Conservation (phyloP, 202 grass and related monocot genomes). For the Musa balbisiana region DNA sequence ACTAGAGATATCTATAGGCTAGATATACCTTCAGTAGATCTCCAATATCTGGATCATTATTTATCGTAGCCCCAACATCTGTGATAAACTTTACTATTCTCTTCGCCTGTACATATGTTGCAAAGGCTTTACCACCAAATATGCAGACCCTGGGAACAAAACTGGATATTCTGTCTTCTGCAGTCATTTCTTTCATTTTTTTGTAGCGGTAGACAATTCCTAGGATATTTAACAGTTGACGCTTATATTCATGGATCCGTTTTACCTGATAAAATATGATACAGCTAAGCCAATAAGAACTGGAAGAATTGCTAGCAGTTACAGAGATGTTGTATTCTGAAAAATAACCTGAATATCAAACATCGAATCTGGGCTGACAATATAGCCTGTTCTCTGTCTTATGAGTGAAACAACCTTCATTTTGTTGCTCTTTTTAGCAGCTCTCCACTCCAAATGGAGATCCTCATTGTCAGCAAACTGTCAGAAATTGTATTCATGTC, state of each 20-base stretch:
- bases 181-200: constrained; percentile 97
- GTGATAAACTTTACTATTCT: constrained; percentile 98
- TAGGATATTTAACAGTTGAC: constrained; percentile 89
- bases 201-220: constrained; percentile 97
- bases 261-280: constrained; percentile 55
- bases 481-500: constrained; percentile 23
- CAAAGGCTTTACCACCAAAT: constrained; percentile 99
- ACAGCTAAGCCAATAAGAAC: constrained; percentile 1
- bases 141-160: constrained; percentile 94
- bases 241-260: constrained; percentile 97
- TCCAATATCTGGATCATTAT: constrained; percentile 90
- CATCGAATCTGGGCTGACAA: constrained; percentile 92
- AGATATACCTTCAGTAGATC: constrained; percentile 85
- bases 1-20: not conserved
- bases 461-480: constrained; percentile 85
- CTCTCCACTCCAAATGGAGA: constrained; percentile 72
- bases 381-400: constrained; percentile 88
- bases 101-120: constrained; percentile 96
- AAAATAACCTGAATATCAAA: constrained; percentile 93
- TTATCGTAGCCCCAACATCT: constrained; percentile 84
- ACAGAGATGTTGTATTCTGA: not conserved
- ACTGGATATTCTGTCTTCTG: constrained; percentile 50
- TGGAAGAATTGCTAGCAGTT: constrained; percentile 1
- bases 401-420: constrained; percentile 75
- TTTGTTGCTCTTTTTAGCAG: constrained; percentile 75